A percentile compares a stretch with the other conserved stretches of the same genome.
Conservation (phyloP, 2,329 filamentous ascomycete species). For the Ceratocystis albifundus region DNA sequence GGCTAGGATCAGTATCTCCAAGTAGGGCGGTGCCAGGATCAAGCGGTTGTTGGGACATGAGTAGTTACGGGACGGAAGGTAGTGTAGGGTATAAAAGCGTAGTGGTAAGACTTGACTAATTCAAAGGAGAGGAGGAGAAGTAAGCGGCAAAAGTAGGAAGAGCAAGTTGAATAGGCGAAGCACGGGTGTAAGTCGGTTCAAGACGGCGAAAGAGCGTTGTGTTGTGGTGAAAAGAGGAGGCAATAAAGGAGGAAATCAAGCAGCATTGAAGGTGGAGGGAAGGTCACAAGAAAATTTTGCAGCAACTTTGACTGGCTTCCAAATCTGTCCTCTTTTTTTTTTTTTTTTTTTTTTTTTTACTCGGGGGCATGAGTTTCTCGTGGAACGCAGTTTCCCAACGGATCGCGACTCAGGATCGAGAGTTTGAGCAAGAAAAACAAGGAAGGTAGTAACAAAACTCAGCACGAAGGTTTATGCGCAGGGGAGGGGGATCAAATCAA, state of each 20-base stretch:
- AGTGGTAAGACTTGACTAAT: background rate
- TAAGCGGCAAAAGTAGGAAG: background rate
- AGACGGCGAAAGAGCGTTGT: background rate
- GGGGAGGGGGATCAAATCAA: background rate
- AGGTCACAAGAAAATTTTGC: background rate
- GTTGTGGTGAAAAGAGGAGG: background rate
- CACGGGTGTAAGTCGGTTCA: constrained; percentile 2
- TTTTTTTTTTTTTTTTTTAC: constrained; percentile 4
- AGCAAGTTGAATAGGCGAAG: background rate
- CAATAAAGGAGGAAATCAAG: background rate
- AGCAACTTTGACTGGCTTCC: background rate
- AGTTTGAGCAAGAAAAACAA: constrained; percentile 10
- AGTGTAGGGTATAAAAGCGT: too few relatives aligned
- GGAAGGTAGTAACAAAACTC: background rate
- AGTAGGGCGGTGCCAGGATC: background rate
- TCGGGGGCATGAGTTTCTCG: constrained; percentile 4
- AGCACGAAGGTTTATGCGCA: background rate
- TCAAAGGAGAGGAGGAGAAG: background rate
- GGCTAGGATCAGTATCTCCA: background rate
- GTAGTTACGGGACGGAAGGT: background rate
- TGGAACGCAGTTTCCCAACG: constrained; percentile 12
- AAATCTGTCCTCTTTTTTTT: constrained; percentile 12
- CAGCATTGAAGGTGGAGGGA: background rate
- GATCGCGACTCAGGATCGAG: constrained; percentile 5
- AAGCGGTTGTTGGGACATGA: constrained; percentile 4